These are phyloP conservation scores for Candida chilensis DNA, from an alignment of 805 yeast genomes.

Conservation along the genomic window DNA sequence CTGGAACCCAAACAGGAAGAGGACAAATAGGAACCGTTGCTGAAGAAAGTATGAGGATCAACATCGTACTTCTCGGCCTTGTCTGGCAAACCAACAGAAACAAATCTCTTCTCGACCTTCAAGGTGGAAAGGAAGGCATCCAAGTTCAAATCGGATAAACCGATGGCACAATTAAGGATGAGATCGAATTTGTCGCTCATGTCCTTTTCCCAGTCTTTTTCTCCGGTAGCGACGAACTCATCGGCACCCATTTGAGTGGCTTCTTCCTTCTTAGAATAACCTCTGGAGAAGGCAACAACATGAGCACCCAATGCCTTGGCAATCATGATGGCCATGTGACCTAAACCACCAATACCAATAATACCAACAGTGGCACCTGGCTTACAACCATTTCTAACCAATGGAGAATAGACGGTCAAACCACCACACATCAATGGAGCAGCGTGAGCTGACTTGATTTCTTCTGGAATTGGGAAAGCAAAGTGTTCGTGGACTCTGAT, in stretches of 20 bases:
- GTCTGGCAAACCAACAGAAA: constrained; percentile 39
- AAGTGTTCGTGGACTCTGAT: constrained; percentile 35
- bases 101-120: constrained; percentile 27
- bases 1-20: constrained; percentile 39
- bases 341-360: constrained; percentile 38
- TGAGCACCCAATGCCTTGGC: constrained; percentile 38
- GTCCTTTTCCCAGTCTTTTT: constrained; percentile 27
- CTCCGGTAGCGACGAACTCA: constrained; percentile 36
- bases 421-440: constrained; percentile 48
- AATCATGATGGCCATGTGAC: constrained; percentile 35
- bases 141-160: constrained; percentile 21
- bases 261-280: constrained; percentile 26
- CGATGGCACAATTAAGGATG: constrained; percentile 31
- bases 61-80: constrained; percentile 28
- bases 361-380: constrained; percentile 27
- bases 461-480: constrained; percentile 36
- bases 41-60: constrained; percentile 42
- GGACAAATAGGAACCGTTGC: constrained; percentile 32
- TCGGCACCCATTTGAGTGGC: constrained; percentile 29
- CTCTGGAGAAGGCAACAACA: constrained; percentile 31
- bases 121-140: constrained; percentile 21
- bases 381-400: constrained; percentile 26
- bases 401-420: constrained; percentile 39
- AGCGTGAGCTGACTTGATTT: constrained; percentile 25
- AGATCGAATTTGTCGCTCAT: constrained; percentile 24